These are phyloP conservation scores for Kodamaea restingae DNA, from an alignment of 805 yeast species.

Conservation along the genomic window DNA sequence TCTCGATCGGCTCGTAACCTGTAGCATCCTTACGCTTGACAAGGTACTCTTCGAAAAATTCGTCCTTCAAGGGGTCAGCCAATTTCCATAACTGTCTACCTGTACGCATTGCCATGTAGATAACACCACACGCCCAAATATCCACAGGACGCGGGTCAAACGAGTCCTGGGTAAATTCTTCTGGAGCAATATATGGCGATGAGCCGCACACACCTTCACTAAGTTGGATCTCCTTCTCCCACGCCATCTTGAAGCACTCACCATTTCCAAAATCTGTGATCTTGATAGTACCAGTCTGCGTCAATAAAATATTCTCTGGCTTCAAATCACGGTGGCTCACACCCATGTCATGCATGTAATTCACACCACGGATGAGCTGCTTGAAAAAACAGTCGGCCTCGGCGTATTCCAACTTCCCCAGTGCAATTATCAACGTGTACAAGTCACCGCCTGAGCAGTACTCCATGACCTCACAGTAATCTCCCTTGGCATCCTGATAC, in stretches of 20 bases:
- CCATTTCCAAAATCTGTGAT: conserved; percentile 88
- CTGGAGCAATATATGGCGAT: conserved; percentile 89
- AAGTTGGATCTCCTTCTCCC: conserved; percentile 69
- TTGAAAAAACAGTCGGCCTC: conserved; percentile 92
- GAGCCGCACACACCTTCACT: conserved; percentile 82
- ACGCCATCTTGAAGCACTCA: conserved; percentile 79
- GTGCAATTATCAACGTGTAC: conserved; percentile 66
- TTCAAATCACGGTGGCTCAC: conserved; percentile 86
- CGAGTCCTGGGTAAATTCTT: conserved; percentile 59
- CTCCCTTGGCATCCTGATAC: conserved; percentile 76
- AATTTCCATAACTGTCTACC: conserved; percentile 91
- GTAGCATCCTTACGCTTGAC: conserved; percentile 73
- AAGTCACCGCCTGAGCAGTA: conserved; percentile 80
- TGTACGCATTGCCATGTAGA: conserved; percentile 90
- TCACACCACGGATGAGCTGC: conserved; percentile 78
- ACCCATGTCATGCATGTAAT: conserved; percentile 87
- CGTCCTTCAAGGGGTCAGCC: conserved; percentile 73
- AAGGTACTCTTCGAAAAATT: conserved; percentile 70
- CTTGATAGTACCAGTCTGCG: conserved; percentile 68
- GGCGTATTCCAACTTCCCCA: conserved; percentile 72
- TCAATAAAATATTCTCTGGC: conserved; percentile 77
- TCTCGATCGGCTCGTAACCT: conserved; percentile 91
- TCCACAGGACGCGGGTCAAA: conserved; percentile 83
- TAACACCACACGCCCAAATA: conserved; percentile 91
- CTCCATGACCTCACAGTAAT: conserved; percentile 83